A percentile compares a stretch with the other conserved stretches of the same genome.
Evolutionary conservation across 805 yeast genomes (phyloP).

Genomic region (Alloascoidea africana): DNA sequence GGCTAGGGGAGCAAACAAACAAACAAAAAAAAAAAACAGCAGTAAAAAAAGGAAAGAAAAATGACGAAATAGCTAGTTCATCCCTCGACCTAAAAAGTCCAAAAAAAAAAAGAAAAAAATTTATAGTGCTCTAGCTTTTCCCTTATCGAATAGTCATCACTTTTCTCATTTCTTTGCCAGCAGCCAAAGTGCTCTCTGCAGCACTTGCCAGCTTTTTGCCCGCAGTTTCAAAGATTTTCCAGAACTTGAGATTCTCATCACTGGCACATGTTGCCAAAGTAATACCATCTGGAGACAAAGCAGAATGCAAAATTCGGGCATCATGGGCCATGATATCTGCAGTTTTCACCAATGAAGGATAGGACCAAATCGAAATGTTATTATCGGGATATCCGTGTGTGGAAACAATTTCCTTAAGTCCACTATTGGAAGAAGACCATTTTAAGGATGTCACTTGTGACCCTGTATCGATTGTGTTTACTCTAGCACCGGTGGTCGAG

Average conservation of each 20-base stretch:
- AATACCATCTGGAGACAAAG: slow-evolving; percentile 79
- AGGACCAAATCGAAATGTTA: slow-evolving; percentile 67
- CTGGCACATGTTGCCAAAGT: slow-evolving; percentile 92
- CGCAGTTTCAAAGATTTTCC: slow-evolving; percentile 67
- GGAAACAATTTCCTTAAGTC: slow-evolving; percentile 60
- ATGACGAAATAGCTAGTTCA: slow-evolving; percentile 2
- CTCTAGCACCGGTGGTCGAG: slow-evolving; percentile 75
- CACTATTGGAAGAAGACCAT: slow-evolving; percentile 44
- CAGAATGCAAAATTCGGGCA: slow-evolving; percentile 68
- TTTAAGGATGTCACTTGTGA: slow-evolving; percentile 87
- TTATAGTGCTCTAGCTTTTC: neutral
- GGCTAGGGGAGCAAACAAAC: too few relatives aligned
- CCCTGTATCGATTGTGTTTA: slow-evolving; percentile 79
- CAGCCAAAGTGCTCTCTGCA: slow-evolving; percentile 17
- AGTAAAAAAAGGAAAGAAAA: slow-evolving; percentile 1
- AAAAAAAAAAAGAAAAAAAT: neutral
- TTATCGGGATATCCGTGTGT: slow-evolving; percentile 91
- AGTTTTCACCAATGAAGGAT: slow-evolving; percentile 73
- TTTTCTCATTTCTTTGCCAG: slow-evolving; percentile 32
- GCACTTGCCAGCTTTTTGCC: slow-evolving; percentile 17
- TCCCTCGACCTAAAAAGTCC: too few relatives aligned
- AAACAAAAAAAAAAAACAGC: too few relatives aligned
- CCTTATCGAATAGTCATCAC: slow-evolving; percentile 33
- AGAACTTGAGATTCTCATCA: slow-evolving; percentile 90
- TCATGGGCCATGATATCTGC: slow-evolving; percentile 92